Conservation (phyloP, 2,329 filamentous ascomycete species). For the Venturia nashicola region DNA sequence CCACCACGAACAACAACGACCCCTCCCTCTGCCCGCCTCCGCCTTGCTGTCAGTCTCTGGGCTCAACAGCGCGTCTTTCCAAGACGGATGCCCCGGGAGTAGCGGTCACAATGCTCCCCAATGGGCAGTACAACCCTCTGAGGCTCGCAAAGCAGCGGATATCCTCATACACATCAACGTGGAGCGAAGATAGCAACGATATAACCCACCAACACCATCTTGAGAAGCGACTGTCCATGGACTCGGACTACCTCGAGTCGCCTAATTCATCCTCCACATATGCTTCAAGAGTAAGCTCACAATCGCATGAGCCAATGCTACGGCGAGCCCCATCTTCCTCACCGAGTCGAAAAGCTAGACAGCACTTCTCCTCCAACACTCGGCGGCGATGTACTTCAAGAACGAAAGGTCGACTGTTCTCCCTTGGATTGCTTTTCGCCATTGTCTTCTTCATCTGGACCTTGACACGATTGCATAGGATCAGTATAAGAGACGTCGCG, state of each 20-base stretch:
- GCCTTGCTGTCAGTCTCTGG: neutral
- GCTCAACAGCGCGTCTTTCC: neutral
- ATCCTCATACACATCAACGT: slow-evolving; percentile 4
- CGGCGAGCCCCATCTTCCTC: slow-evolving; percentile 20
- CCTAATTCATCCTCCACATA: slow-evolving; percentile 32
- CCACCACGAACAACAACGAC: neutral
- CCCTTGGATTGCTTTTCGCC: slow-evolving; percentile 54
- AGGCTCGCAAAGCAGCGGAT: slow-evolving; percentile 6
- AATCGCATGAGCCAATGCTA: slow-evolving; percentile 28
- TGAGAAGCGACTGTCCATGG: slow-evolving; percentile 12
- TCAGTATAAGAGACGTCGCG: slow-evolving; percentile 48
- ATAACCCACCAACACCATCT: neutral
- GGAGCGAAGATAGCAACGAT: slow-evolving; percentile 4
- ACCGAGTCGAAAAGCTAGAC: slow-evolving; percentile 14
- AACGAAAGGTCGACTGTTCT: slow-evolving; percentile 63
- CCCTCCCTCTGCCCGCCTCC: neutral
- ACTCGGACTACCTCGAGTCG: slow-evolving; percentile 24
- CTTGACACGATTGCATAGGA: slow-evolving; percentile 60
- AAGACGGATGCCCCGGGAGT: neutral
- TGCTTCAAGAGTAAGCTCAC: slow-evolving; percentile 41
- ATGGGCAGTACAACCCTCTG: slow-evolving; percentile 1
- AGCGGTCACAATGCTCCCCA: slow-evolving; percentile 4
- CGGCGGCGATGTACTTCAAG: slow-evolving; percentile 19
- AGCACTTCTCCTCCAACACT: neutral
- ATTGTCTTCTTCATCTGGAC: slow-evolving; percentile 67